phyloP scores from a whole-genome alignment of 805 yeast genomes.

The Candida ortonii region DNA sequence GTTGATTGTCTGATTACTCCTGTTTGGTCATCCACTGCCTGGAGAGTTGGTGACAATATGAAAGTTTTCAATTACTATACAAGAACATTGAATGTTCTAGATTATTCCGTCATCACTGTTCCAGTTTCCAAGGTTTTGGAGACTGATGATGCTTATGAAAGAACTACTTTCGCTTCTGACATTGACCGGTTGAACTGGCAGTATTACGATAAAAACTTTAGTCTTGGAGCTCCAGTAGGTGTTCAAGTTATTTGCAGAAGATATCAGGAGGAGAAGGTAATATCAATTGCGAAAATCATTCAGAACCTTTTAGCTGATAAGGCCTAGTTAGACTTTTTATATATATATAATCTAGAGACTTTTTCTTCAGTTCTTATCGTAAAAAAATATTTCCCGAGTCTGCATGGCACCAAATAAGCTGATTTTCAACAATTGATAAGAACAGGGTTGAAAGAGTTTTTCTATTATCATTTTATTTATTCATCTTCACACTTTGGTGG shows the following conservation, averaged over 20 bases:
- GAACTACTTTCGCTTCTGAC: slow-evolving; percentile 27
- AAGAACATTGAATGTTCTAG: slow-evolving; percentile 50
- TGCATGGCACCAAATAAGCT: no score
- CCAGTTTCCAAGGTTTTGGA: slow-evolving; percentile 43
- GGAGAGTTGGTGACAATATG: slow-evolving; percentile 39
- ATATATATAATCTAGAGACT: no score
- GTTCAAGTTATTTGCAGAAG: slow-evolving; percentile 54
- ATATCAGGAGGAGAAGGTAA: slow-evolving; percentile 56
- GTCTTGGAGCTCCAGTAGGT: slow-evolving; percentile 52
- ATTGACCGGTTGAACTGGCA: slow-evolving; percentile 37
- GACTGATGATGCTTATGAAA: slow-evolving; percentile 35
- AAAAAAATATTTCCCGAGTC: no score
- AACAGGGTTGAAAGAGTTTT: background rate
- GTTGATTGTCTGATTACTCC: slow-evolving; percentile 52
- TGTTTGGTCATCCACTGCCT: slow-evolving; percentile 41
- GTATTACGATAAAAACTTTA: slow-evolving; percentile 45
- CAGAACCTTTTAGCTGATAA: no score
- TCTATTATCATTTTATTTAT: no score
- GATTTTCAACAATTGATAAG: background rate
- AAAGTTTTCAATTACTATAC: slow-evolving; percentile 51
- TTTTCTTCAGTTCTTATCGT: no score
- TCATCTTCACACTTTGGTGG: no score
- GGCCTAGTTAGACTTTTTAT: no score
- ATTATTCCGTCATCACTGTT: slow-evolving; percentile 43
- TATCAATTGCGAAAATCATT: slow-evolving; percentile 36